These are phyloP conservation scores for Psilocybe cubensis DNA, from an alignment of 768 basidiomycete species.

Conservation along the genomic window DNA sequence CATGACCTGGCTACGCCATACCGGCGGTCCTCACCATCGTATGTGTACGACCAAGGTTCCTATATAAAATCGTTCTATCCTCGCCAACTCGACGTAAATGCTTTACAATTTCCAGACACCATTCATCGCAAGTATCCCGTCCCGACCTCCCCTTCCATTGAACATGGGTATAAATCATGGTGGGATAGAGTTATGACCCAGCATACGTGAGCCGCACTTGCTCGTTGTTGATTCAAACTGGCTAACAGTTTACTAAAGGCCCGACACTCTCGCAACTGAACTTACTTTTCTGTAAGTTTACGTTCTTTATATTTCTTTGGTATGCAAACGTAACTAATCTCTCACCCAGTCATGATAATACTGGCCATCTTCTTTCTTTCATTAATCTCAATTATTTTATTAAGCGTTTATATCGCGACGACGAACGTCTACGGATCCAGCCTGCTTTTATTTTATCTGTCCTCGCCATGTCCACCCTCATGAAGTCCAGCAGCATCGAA, in stretches of 20 bases:
- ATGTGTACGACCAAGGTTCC: conserved; percentile 39
- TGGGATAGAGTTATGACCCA: conserved; percentile 44
- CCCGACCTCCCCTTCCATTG: conserved; percentile 34
- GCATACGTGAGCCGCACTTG: conserved; percentile 36
- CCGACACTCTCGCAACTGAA: conserved; percentile 25
- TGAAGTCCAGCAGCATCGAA: conserved; percentile 74
- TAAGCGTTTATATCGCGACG: conserved; percentile 51
- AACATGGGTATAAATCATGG: conserved; percentile 41
- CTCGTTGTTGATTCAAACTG: neutral
- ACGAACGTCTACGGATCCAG: conserved; percentile 61
- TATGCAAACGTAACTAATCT: neutral
- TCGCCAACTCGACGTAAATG: conserved; percentile 41
- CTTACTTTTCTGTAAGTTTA: conserved; percentile 31
- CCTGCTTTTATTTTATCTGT: conserved; percentile 72
- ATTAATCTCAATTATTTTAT: conserved; percentile 62
- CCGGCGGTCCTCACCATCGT: conserved; percentile 30
- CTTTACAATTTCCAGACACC: conserved; percentile 35
- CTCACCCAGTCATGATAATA: conserved; percentile 58
- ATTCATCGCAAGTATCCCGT: conserved; percentile 33
- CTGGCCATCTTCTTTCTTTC: conserved; percentile 71
- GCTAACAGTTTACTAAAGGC: conserved; percentile 3
- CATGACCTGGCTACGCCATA: conserved; percentile 34
- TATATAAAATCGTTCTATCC: conserved; percentile 40
- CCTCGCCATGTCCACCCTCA: conserved; percentile 71
- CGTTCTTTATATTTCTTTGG: neutral